Evolutionary conservation across 2,329 filamentous ascomycete genomes (phyloP).

Genomic region (Cytospora schulzeri): DNA sequence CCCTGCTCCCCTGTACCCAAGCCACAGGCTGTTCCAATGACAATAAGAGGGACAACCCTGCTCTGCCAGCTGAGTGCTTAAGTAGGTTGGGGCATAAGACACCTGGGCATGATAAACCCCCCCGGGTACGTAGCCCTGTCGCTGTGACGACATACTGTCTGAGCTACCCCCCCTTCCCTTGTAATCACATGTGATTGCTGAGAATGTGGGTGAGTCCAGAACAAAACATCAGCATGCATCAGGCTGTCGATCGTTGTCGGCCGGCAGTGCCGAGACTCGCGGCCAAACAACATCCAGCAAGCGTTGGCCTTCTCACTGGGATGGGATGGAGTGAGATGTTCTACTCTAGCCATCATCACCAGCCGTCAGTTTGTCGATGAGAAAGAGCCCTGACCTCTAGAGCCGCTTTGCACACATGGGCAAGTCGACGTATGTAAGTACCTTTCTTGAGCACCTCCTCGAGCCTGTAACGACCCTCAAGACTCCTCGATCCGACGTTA

Average conservation of each 20-base stretch:
- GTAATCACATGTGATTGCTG: not conserved
- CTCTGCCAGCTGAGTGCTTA: too few species aligned
- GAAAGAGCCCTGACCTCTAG: too few species aligned
- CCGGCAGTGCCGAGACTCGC: not conserved
- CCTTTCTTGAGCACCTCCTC: too few species aligned
- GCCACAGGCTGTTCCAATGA: conserved; percentile 5
- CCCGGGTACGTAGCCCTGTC: not conserved
- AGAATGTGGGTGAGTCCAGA: not conserved
- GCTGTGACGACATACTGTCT: conserved; percentile 24
- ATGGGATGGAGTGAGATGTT: too few species aligned
- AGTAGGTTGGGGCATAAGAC: not conserved
- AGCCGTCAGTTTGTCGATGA: too few species aligned
- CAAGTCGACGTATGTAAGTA: too few species aligned
- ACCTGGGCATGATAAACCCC: not conserved
- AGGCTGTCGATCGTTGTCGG: not conserved
- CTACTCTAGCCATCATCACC: too few species aligned
- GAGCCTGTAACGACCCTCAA: too few species aligned
- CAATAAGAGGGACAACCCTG: not conserved
- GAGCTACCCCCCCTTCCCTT: not conserved
- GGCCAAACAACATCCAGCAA: not conserved
- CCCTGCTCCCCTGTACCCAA: not conserved
- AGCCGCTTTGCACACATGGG: too few species aligned
- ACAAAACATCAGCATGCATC: not conserved
- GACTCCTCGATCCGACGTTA: not conserved
- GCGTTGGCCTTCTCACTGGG: too few species aligned